Conservation (phyloP, 2,329 filamentous ascomycete genomes). For the Penicillium italicum region DNA sequence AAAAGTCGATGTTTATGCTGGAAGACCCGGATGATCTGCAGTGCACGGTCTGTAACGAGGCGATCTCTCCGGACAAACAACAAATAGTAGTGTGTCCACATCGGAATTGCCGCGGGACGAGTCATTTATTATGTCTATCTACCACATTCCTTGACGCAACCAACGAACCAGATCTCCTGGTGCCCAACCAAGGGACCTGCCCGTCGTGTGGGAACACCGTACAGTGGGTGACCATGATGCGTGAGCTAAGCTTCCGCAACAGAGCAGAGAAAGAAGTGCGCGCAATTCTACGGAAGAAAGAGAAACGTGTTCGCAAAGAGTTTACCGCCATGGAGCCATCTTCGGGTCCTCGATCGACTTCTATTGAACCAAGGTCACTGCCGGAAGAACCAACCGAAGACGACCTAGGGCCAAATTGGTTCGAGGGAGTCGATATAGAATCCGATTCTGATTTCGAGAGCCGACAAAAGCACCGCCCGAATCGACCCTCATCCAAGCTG, state of each 20-base stretch:
- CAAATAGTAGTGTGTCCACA: constrained; percentile 53
- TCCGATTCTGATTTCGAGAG: constrained; percentile 24
- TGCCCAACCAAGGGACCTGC: constrained; percentile 69
- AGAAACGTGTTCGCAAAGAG: constrained; percentile 33
- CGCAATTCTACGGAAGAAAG: constrained; percentile 59
- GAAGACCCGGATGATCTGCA: constrained; percentile 32
- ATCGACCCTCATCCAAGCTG: constrained; percentile 22
- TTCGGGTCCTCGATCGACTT: neutral
- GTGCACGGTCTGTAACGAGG: constrained; percentile 51
- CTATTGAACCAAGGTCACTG: constrained; percentile 11
- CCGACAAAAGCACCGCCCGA: constrained; percentile 8
- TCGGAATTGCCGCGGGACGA: constrained; percentile 46
- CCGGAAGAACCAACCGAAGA: constrained; percentile 18
- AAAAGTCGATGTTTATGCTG: constrained; percentile 49
- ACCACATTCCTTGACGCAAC: constrained; percentile 48
- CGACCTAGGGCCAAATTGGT: constrained; percentile 37
- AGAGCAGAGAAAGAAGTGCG: constrained; percentile 68
- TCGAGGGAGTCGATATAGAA: constrained; percentile 26
- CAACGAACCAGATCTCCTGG: constrained; percentile 42
- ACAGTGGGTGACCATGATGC: constrained; percentile 74
- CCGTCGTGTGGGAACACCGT: constrained; percentile 63
- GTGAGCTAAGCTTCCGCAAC: constrained; percentile 71
- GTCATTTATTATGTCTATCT: constrained; percentile 58
- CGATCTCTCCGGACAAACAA: constrained; percentile 37
- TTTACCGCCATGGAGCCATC: constrained; percentile 1